Evolutionary conservation across 2,329 filamentous ascomycete genomes (phyloP).

Genomic region (Aspergillus persii): DNA sequence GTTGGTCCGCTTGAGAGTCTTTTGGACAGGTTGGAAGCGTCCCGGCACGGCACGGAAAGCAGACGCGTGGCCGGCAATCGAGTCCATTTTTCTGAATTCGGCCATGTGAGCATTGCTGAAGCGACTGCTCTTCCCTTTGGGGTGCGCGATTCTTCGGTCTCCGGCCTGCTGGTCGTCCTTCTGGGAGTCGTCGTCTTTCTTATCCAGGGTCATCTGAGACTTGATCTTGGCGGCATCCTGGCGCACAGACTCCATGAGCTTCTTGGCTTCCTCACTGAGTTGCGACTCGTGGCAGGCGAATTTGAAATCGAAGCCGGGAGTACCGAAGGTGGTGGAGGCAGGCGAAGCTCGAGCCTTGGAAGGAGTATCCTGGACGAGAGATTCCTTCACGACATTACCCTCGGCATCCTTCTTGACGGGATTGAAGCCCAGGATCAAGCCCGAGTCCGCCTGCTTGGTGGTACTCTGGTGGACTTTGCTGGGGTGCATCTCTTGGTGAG

Average conservation of each 20-base stretch:
- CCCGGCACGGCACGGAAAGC: constrained; percentile 57
- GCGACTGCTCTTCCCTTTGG: constrained; percentile 73
- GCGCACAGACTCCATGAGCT: constrained; percentile 65
- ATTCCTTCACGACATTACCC: constrained; percentile 34
- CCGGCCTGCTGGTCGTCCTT: constrained; percentile 42
- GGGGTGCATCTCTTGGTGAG: constrained; percentile 85
- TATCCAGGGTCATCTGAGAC: constrained; percentile 62
- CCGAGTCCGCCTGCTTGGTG: constrained; percentile 74
- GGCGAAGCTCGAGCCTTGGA: constrained; percentile 39
- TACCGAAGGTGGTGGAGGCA: constrained; percentile 36
- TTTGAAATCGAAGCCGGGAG: constrained; percentile 48
- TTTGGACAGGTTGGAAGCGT: constrained; percentile 39
- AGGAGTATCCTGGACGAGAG: constrained; percentile 37
- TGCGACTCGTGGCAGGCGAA: constrained; percentile 45
- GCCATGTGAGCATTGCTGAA: constrained; percentile 84
- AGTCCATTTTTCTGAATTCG: constrained; percentile 97
- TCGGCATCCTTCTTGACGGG: constrained; percentile 58
- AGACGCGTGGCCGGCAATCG: constrained; percentile 82
- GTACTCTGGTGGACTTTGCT: constrained; percentile 74
- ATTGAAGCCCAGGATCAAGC: constrained; percentile 76
- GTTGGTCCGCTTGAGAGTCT: constrained; percentile 51
- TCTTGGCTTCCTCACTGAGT: constrained; percentile 52
- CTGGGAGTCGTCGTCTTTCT: constrained; percentile 52
- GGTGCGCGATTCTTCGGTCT: constrained; percentile 71
- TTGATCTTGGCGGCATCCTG: constrained; percentile 71